Evolutionary conservation across 768 basidiomycete species (phyloP).

Genomic region (Amanita fuliginea): DNA sequence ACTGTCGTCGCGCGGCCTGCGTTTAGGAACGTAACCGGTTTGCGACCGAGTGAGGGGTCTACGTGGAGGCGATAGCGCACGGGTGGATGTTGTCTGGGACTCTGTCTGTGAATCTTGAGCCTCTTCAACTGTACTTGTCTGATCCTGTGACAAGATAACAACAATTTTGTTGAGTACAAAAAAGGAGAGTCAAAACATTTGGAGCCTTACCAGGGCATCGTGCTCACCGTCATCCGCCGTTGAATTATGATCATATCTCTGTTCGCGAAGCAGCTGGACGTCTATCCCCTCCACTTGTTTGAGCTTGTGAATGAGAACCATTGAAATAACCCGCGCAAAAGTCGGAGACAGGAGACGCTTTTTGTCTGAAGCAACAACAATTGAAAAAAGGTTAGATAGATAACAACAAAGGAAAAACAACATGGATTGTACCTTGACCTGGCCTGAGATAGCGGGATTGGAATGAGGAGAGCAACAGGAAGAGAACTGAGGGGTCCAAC

Average conservation of each 20-base stretch:
- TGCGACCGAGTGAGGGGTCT: slow-evolving; percentile 26
- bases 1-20: slow-evolving; percentile 15
- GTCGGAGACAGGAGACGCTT: slow-evolving; percentile 11
- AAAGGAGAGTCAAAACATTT: slow-evolving; percentile 1
- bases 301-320: slow-evolving; percentile 15
- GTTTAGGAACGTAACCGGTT: slow-evolving; percentile 20
- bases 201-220: not conserved
- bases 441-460: not conserved
- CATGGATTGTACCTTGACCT: not conserved
- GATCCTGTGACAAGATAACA: slow-evolving; percentile 1
- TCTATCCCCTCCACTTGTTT: slow-evolving; percentile 11
- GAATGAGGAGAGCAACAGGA: slow-evolving; percentile 3
- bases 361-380: not conserved
- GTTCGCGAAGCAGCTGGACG: slow-evolving; percentile 5
- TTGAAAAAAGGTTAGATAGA: not conserved
- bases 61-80: slow-evolving; percentile 7
- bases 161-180: not conserved
- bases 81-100: not conserved
- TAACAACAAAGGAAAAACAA: not conserved
- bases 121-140: not conserved
- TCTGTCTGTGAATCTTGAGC: slow-evolving; percentile 3
- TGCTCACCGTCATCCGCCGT: not conserved
- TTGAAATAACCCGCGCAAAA: slow-evolving; percentile 2
- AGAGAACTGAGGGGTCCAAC: slow-evolving; percentile 9
- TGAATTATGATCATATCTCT: not conserved